These are phyloP conservation scores for Diaporthe amygdali DNA, from an alignment of 2,329 filamentous ascomycete genomes.

Conservation along the genomic window DNA sequence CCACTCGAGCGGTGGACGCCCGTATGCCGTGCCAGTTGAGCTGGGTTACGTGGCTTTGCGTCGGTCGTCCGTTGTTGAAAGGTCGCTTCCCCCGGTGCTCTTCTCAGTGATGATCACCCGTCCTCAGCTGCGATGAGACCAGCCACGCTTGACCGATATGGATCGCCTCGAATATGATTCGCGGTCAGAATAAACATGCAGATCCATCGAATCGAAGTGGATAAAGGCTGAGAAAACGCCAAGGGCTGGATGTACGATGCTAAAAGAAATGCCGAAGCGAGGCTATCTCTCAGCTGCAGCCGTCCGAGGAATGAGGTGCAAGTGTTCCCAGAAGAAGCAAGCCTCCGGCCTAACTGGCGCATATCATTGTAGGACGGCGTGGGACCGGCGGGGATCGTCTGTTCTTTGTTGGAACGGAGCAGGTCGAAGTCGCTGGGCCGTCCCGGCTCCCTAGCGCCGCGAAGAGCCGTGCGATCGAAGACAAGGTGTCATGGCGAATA, in stretches of 20 bases:
- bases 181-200: not conserved
- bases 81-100: not conserved
- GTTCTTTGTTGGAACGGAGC: not conserved
- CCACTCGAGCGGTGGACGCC: not conserved
- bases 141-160: not conserved
- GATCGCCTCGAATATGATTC: not conserved
- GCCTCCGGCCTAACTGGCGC: not conserved
- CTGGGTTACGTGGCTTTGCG: not conserved
- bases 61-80: not conserved
- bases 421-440: not conserved
- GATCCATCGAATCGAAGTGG: not conserved
- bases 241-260: not conserved
- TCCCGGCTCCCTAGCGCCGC: not conserved
- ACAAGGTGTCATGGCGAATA: not conserved
- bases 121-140: not conserved
- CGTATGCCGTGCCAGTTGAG: not conserved
- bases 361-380: slow-evolving; percentile 1
- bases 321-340: not conserved
- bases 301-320: not conserved
- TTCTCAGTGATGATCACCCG: not conserved
- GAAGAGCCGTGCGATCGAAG: not conserved
- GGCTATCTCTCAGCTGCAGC: not conserved
- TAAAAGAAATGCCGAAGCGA: not conserved
- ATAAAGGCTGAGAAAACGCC: slow-evolving; percentile 1
- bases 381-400: not conserved